Conservation (phyloP, 129 eudicot species). For the Rutidosis leptorrhynchoides region DNA sequence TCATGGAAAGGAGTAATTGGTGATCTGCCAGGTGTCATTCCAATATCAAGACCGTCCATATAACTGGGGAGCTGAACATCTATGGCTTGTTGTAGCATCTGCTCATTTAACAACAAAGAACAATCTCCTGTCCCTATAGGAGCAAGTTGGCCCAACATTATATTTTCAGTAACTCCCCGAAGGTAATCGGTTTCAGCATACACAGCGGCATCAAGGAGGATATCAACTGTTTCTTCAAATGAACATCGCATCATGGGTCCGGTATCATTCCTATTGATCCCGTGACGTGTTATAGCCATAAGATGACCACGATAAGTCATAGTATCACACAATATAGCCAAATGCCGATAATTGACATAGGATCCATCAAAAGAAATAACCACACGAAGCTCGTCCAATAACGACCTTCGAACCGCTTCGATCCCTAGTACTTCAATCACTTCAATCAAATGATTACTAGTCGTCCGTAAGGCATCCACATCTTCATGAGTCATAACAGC, state of each 20-base stretch:
- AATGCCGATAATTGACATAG: slow-evolving; percentile 82
- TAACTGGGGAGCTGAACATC: slow-evolving; percentile 92
- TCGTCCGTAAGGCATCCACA: slow-evolving; percentile 82
- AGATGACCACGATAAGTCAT: slow-evolving; percentile 98
- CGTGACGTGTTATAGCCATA: slow-evolving; percentile 98
- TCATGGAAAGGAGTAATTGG: slow-evolving; percentile 91
- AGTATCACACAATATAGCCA: slow-evolving; percentile 91
- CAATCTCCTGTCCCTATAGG: slow-evolving; percentile 99
- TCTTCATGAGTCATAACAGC: slow-evolving; percentile 91
- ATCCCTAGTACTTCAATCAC: slow-evolving; percentile 95
- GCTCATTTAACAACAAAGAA: slow-evolving; percentile 65
- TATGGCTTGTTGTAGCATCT: slow-evolving; percentile 86
- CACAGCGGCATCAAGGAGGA: slow-evolving; percentile 98
- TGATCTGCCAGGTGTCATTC: slow-evolving; percentile 93
- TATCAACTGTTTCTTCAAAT: slow-evolving; percentile 92
- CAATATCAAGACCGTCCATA: slow-evolving; percentile 88
- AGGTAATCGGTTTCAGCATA: slow-evolving; percentile 81
- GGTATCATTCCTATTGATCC: slow-evolving; percentile 83
- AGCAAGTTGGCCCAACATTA: slow-evolving; percentile 96
- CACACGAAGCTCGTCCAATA: slow-evolving; percentile 88
- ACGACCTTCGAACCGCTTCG: slow-evolving; percentile 87
- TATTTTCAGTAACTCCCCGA: slow-evolving; percentile 90
- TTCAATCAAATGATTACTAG: slow-evolving; percentile 92
- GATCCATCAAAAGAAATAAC: slow-evolving; percentile 97
- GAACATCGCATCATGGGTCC: slow-evolving; percentile 99